Conservation (phyloP, 148 eudicot species). For the Oxyria digyna region DNA sequence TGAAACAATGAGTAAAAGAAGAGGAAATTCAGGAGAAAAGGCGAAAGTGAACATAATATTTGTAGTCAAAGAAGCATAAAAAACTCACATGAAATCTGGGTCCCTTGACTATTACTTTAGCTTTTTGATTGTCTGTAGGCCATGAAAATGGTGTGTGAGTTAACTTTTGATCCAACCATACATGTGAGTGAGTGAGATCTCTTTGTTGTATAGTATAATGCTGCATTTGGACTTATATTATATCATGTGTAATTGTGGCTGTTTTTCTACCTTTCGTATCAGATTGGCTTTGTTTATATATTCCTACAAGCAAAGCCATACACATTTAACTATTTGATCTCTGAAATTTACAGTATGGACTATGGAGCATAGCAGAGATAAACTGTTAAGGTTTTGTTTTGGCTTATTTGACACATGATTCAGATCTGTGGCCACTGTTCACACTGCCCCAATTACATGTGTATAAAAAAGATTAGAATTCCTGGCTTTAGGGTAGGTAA, state of each 20-base stretch:
- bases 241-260: background rate
- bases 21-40: background rate
- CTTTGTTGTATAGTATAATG: background rate
- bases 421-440: background rate
- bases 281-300: background rate
- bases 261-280: background rate
- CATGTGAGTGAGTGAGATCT: background rate
- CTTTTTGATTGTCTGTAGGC: constrained; percentile 1
- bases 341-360: background rate
- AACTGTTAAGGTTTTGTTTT: background rate
- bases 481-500: background rate
- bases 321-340: background rate
- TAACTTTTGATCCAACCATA: background rate
- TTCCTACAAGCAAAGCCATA: background rate
- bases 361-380: background rate
- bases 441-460: background rate
- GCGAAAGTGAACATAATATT: background rate
- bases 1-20: background rate
- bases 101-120: background rate
- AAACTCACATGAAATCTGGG: constrained; percentile 4
- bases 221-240: background rate
- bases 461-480: background rate
- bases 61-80: background rate
- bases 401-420: background rate
- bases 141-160: background rate